Evolutionary conservation across 176 grass and related monocot genomes (phyloP).

Genomic region (Carex scoparia): DNA sequence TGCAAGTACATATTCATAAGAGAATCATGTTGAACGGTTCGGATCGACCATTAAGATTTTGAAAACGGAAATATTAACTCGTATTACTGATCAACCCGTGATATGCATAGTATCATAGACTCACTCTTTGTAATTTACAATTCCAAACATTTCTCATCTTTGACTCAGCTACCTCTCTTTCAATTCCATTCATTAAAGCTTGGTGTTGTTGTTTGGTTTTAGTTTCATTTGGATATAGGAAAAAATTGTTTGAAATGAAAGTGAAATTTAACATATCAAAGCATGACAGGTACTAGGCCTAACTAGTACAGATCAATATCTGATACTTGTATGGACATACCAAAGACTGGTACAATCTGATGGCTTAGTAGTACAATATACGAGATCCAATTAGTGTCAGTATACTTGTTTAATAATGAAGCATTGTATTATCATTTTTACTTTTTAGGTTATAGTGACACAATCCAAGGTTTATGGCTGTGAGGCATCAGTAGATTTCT

Average conservation of each 20-base stretch:
- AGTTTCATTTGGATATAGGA: background rate
- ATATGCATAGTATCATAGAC: no score
- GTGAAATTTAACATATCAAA: background rate
- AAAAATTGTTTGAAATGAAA: background rate
- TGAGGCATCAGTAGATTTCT: conserved; percentile 62
- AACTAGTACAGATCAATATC: background rate
- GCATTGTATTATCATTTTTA: background rate
- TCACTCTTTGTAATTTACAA: background rate
- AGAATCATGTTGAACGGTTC: no score
- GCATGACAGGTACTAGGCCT: background rate
- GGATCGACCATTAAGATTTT: no score
- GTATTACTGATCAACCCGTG: no score
- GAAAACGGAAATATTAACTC: no score
- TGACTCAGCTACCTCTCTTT: background rate
- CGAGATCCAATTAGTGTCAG: background rate
- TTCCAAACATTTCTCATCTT: background rate
- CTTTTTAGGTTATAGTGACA: conserved; percentile 51
- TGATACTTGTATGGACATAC: background rate
- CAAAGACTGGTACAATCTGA: background rate
- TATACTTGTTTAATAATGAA: background rate
- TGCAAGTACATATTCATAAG: no score
- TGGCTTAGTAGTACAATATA: background rate
- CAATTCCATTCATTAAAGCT: background rate
- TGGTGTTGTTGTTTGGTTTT: background rate
- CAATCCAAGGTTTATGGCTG: conserved; percentile 76